phyloP scores from a whole-genome alignment of 768 basidiomycete genomes.

The Leucosporidium creatinivorum region DNA sequence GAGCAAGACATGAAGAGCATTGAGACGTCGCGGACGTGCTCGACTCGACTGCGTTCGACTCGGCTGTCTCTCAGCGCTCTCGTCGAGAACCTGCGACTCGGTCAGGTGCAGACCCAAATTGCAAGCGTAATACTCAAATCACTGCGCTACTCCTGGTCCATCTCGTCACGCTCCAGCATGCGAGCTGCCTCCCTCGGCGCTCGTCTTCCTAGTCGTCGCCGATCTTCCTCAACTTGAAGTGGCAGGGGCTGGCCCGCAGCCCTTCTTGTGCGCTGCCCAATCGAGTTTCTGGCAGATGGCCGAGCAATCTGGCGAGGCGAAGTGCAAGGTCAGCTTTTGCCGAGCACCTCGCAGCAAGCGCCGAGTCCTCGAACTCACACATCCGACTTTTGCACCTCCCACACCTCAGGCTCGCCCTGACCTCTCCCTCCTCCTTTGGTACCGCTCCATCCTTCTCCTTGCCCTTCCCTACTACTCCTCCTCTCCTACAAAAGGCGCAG shows the following conservation, averaged over 20 bases:
- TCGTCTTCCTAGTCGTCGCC: too few species aligned
- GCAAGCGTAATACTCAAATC: too few species aligned
- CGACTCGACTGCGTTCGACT: too few species aligned
- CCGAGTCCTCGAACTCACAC: neutral
- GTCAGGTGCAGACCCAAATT: too few species aligned
- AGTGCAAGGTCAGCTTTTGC: neutral
- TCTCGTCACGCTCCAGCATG: too few species aligned
- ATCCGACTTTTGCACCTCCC: neutral
- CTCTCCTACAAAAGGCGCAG: slow-evolving; percentile 2
- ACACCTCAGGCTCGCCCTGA: slow-evolving; percentile 3
- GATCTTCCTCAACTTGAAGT: too few species aligned
- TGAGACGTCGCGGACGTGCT: too few species aligned
- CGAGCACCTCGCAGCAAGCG: neutral
- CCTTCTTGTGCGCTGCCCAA: neutral
- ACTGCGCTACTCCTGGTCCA: too few species aligned
- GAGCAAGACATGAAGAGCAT: too few species aligned
- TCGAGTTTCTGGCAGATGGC: neutral
- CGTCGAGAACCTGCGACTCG: too few species aligned
- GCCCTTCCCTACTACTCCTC: neutral
- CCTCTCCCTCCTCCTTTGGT: neutral
- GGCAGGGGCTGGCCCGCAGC: neutral
- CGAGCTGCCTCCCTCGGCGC: too few species aligned
- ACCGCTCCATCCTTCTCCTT: neutral
- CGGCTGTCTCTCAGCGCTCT: too few species aligned
- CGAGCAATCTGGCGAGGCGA: neutral